These are phyloP conservation scores for Aphanomyces euteiches DNA, from an alignment of 352 stramenopile species.

Conservation along the genomic window DNA sequence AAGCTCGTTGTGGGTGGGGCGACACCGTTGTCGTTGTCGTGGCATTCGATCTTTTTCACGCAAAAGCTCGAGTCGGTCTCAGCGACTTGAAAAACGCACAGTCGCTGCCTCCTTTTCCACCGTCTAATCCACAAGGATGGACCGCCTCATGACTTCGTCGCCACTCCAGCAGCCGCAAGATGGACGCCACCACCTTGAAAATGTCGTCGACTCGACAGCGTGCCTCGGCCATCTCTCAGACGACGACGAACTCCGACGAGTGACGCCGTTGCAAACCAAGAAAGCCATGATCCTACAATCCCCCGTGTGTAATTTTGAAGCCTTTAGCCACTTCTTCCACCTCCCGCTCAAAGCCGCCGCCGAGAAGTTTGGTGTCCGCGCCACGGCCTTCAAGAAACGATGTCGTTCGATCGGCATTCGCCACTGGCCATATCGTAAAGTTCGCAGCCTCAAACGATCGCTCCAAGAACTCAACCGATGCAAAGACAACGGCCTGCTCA, in stretches of 20 bases:
- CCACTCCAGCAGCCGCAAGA: too few relatives aligned
- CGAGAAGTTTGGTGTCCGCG: slow-evolving; percentile 69
- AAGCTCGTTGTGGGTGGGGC: not conserved
- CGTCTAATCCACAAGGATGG: too few relatives aligned
- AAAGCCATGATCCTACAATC: slow-evolving; percentile 30
- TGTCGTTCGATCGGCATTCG: slow-evolving; percentile 67
- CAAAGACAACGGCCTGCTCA: slow-evolving; percentile 52
- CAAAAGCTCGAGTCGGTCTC: too few relatives aligned
- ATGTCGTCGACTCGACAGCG: too few relatives aligned
- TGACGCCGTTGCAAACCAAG: slow-evolving; percentile 20
- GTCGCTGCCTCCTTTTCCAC: too few relatives aligned
- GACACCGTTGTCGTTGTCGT: too few relatives aligned
- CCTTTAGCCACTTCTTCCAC: slow-evolving; percentile 64
- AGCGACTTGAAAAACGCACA: too few relatives aligned
- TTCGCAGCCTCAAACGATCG: slow-evolving; percentile 63
- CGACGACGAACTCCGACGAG: slow-evolving; percentile 26
- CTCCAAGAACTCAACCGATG: slow-evolving; percentile 59
- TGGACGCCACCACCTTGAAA: too few relatives aligned
- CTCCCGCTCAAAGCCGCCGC: slow-evolving; percentile 61
- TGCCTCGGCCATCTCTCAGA: not conserved
- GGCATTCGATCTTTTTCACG: too few relatives aligned
- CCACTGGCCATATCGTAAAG: slow-evolving; percentile 70
- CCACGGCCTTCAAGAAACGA: slow-evolving; percentile 72
- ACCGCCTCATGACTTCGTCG: too few relatives aligned
- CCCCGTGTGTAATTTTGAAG: slow-evolving; percentile 63